phyloP scores from a whole-genome alignment of 2,329 filamentous ascomycete genomes.

The Colletotrichum chrysophilum region DNA sequence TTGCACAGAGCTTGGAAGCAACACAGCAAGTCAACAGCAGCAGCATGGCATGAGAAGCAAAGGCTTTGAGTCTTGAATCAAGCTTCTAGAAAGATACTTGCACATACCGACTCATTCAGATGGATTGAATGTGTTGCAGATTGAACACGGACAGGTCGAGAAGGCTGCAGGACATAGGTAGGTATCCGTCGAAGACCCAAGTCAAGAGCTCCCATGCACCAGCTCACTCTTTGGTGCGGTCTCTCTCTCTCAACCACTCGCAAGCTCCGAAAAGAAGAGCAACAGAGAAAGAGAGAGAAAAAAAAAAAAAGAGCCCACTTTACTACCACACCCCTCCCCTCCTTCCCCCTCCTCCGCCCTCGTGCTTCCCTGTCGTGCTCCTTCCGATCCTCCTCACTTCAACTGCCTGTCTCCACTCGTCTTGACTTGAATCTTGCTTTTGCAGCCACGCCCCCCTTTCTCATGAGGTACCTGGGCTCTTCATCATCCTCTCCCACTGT shows the following conservation, averaged over 20 bases:
- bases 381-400: not conserved
- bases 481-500: not conserved
- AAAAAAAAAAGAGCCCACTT: not conserved
- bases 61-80: not conserved
- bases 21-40: not conserved
- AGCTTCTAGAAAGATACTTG: not conserved
- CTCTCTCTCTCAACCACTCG: slow-evolving; percentile 6
- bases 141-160: not conserved
- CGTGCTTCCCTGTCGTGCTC: slow-evolving; percentile 7
- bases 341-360: not conserved
- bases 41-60: not conserved
- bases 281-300: not conserved
- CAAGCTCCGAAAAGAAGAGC: slow-evolving; percentile 19
- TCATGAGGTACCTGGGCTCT: not conserved
- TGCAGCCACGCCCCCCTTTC: slow-evolving; percentile 2
- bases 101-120: not conserved
- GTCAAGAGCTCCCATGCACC: not conserved
- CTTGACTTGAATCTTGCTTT: not conserved
- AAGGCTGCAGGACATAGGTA: not conserved
- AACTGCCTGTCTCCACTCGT: not conserved
- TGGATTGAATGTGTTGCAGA: not conserved
- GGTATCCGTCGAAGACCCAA: not conserved
- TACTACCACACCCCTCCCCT: not conserved
- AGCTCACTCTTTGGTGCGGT: not conserved
- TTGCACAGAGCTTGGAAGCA: not conserved